Conservation (phyloP, 164 flowering plant species). For the Hamamelis virginiana region DNA sequence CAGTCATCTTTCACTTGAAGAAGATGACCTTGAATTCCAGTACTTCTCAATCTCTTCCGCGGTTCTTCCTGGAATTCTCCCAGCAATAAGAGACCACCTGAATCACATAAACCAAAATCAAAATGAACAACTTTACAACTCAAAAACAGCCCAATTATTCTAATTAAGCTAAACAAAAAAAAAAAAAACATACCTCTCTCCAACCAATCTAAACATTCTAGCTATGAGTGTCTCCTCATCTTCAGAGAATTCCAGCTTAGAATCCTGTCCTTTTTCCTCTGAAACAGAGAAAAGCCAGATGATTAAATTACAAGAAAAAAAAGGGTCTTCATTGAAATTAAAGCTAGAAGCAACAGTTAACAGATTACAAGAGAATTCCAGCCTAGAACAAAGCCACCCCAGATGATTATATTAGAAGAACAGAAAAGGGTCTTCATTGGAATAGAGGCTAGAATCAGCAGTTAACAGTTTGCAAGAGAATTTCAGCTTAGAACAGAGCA, state of each 20-base stretch:
- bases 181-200: neutral
- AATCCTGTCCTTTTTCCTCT: no score
- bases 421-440: no score
- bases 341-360: neutral
- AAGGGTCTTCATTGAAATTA: neutral
- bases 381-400: constrained; percentile 5
- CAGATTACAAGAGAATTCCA: neutral
- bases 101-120: neutral
- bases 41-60: constrained; percentile 42
- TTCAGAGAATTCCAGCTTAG: no score
- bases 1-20: constrained; percentile 1
- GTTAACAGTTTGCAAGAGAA: neutral
- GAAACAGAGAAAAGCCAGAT: neutral
- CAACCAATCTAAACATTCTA: no score
- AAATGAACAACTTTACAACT: neutral
- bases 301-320: neutral
- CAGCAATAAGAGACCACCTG: constrained; percentile 46
- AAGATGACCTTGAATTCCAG: constrained; percentile 27
- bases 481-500: neutral
- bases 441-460: neutral
- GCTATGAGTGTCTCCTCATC: no score
- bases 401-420: neutral
- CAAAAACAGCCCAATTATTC: neutral
- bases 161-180: neutral
- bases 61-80: constrained; percentile 42